Base-by-base conservation (phyloP, 192 early-diverging fungal species). In the Jimgerdemannia lactiflua region DNA sequence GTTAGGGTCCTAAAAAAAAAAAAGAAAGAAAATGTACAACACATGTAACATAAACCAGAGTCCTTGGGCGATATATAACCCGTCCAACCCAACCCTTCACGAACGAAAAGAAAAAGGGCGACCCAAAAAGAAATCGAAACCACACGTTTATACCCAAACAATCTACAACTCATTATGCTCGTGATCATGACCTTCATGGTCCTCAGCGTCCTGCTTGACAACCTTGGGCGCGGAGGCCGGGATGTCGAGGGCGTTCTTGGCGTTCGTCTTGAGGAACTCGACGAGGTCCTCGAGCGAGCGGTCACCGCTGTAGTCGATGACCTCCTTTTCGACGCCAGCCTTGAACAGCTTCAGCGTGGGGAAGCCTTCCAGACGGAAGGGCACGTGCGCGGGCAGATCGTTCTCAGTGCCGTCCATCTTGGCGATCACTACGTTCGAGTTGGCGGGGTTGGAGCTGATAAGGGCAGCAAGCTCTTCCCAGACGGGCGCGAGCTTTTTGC, bases 381-480 rank as follows among this genome's bases (percentile, higher is more conserved):
- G 78, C 71, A 83, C 79, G 77, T 75, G 74, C 7, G 88, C 75
- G 18, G 97, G 97, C 66, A 98, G 77, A 69, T 99, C 97, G 86
- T 99, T 99, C 74, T 91, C 94, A 64, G 95, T 95, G 74, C 90
- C 95, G 80, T 99, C 97, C 89, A 98, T 90, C 91, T 99, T 99
- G 81, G 96, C 95, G 54, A 89, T 84, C 20, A 89, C 76, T 42
- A 89, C 72, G 83, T 86, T 75, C 20, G 79, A 77, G 74, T 86
- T 83, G 67, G 10, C 18, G 8, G 65, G 63, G 69, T 69, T 18
- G 91, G 83, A 42, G 74, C 71, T n/a, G 18, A 74, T 71, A 6
- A n/a, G 8, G 66, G 86, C 76, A 74, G 90, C 98, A 67, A 99
- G 85, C 80, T 93, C 82, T 43, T 97, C 95, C 85, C 94, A 98